Evolutionary conservation across 805 yeast genomes (phyloP), one percentile per base, ranked within the genome.

Genomic region (Clavispora santaluciae): DNA sequence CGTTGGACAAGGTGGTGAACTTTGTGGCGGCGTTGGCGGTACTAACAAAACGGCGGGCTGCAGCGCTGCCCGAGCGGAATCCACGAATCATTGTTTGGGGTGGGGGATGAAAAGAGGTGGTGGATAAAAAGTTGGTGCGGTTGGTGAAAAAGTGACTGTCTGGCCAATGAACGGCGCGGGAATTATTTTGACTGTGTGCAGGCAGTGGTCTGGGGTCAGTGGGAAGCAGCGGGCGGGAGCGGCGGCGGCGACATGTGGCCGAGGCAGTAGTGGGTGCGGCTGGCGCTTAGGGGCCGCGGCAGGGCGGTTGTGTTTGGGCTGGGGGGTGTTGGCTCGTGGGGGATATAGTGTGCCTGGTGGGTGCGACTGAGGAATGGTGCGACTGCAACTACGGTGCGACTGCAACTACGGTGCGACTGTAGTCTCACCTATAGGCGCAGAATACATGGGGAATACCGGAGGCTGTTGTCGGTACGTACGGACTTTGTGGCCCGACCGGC

Each of bases 1-100:
- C 95, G 61, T 82, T 85, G 50, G 81, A 66, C 54, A 86, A 70
- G 45, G 84, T 78, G 52, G 95, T 81, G 66, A 78, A 75, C 63
- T 79, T 75, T 48, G 90, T 79, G 60, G 76, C 76, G 44, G 80
- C 65, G 54, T 57, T 62, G 46, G 66, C 73, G 48, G 86, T 73
- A 55, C 84, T 75, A 56, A 79, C 69, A 54, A 76, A 65, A 66
- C 86, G 82, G 64, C 76, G 78, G 42, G 60, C 57, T 44, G 59
- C 58, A 42, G 62, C 48, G 41, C 41, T 47, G 46, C 63, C 57
- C 39, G 57, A 44, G 50, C 68, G 68, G 54, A 64, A 49, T 46
- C 73, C 72, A 65, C 72, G 72, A 60, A 68, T 63, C 74, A 68
- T 68, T 36, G 39, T 38, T 23, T 22, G 36, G 31, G 38, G 26